These are phyloP conservation scores for Dactylellina leptospora DNA, from an alignment of 2,329 filamentous ascomycete species.

Conservation along the genomic window DNA sequence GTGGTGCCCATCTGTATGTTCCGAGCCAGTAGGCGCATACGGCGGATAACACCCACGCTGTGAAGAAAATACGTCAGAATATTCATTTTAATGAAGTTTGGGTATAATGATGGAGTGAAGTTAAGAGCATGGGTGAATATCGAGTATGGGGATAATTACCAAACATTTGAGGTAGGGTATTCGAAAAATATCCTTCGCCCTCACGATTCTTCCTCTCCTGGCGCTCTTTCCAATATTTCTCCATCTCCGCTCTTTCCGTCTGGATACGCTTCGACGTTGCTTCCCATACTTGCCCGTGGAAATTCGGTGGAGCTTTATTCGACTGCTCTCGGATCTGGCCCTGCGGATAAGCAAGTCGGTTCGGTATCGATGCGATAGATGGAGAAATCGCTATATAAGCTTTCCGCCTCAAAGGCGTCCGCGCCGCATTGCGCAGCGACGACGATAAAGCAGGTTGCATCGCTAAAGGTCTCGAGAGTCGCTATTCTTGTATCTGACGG, in stretches of 20 bases:
- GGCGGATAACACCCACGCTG: slow-evolving; percentile 58
- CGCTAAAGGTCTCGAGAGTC: not conserved
- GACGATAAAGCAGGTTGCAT: slow-evolving; percentile 40
- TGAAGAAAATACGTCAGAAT: slow-evolving; percentile 5
- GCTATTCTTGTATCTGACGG: not conserved
- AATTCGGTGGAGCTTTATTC: slow-evolving; percentile 57
- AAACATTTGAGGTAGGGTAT: slow-evolving; percentile 67
- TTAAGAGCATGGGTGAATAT: not conserved
- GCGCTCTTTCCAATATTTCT: slow-evolving; percentile 63
- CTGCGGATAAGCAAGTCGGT: slow-evolving; percentile 8
- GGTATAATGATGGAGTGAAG: too few species aligned
- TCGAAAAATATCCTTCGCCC: slow-evolving; percentile 59
- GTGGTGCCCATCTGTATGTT: slow-evolving; percentile 64
- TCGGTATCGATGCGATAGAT: slow-evolving; percentile 17
- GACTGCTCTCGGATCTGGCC: slow-evolving; percentile 41
- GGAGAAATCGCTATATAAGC: slow-evolving; percentile 12
- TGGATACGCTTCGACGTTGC: slow-evolving; percentile 68
- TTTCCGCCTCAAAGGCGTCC: slow-evolving; percentile 34
- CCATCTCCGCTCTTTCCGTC: slow-evolving; percentile 67
- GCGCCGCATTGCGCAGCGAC: slow-evolving; percentile 23
- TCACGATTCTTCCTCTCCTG: slow-evolving; percentile 40
- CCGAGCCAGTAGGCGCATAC: slow-evolving; percentile 69
- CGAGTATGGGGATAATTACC: slow-evolving; percentile 59
- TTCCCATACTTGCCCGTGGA: slow-evolving; percentile 70
- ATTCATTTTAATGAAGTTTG: too few species aligned